Conservation (phyloP, 1,284 basidiomycete species). For the Thelephora terrestris region DNA sequence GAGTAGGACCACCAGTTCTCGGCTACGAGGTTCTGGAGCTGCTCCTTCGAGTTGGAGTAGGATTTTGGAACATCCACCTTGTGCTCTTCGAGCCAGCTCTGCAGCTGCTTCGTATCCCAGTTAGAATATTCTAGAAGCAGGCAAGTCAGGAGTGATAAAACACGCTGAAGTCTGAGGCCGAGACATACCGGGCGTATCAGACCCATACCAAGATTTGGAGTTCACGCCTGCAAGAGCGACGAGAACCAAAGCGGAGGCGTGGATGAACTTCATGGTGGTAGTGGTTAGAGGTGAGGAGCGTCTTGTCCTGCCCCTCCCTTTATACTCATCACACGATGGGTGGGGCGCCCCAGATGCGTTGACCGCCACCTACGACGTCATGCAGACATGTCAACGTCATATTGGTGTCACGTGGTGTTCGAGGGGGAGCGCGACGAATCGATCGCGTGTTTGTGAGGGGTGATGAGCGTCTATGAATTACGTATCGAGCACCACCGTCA, state of each 20-base stretch:
- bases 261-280: neutral
- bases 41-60: neutral
- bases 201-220: neutral
- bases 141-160: neutral
- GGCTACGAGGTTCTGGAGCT: neutral
- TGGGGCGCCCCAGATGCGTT: neutral
- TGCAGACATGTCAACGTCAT: neutral
- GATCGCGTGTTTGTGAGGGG: too few species aligned
- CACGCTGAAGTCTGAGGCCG: neutral
- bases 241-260: neutral
- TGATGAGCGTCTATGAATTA: too few species aligned
- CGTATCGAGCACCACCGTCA: too few species aligned
- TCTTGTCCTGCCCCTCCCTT: neutral
- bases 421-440: too few species aligned
- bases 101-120: neutral
- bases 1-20: slow-evolving; percentile 28
- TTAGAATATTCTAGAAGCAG: neutral
- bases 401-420: too few species aligned
- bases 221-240: neutral
- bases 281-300: neutral
- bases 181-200: neutral
- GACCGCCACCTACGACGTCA: neutral
- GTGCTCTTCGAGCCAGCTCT: neutral
- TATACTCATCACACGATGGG: neutral
- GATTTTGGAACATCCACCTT: neutral